phyloP scores from a whole-genome alignment of 495 filamentous ascomycete genomes.

The Hyaloscypha hepaticicola region DNA sequence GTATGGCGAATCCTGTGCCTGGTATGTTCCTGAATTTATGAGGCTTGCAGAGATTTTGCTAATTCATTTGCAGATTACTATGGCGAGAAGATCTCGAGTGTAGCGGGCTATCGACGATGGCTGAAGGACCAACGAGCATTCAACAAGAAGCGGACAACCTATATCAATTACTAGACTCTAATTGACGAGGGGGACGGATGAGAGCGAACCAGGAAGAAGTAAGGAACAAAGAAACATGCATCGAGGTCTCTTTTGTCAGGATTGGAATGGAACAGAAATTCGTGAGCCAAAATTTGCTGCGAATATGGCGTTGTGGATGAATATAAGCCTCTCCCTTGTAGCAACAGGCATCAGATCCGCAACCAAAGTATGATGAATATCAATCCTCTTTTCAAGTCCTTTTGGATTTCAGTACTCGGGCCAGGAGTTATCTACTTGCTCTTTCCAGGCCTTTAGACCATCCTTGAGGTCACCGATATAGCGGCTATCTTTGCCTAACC shows the following conservation, averaged over 20 bases:
- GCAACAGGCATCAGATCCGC: slow-evolving; percentile 13
- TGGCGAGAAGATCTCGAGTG: slow-evolving; percentile 93
- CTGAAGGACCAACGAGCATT: slow-evolving; percentile 97
- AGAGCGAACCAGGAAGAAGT: not conserved
- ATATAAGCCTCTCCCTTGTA: slow-evolving; percentile 28
- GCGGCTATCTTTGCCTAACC: slow-evolving; percentile 55
- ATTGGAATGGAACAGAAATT: slow-evolving; percentile 9
- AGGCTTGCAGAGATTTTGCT: slow-evolving; percentile 18
- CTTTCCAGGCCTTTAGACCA: slow-evolving; percentile 81
- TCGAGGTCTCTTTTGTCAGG: slow-evolving; percentile 5
- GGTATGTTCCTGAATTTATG: slow-evolving; percentile 21
- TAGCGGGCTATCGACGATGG: slow-evolving; percentile 89
- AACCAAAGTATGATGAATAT: slow-evolving; percentile 14
- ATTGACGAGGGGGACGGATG: not conserved
- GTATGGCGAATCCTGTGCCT: slow-evolving; percentile 51
- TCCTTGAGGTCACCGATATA: slow-evolving; percentile 77
- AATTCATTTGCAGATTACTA: slow-evolving; percentile 56
- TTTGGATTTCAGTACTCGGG: slow-evolving; percentile 43
- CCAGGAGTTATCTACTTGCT: slow-evolving; percentile 69
- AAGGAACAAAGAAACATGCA: not conserved
- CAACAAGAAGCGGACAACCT: slow-evolving; percentile 81
- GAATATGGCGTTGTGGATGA: slow-evolving; percentile 14
- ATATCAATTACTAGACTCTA: slow-evolving; percentile 33
- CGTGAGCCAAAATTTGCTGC: slow-evolving; percentile 9
- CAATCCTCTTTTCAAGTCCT: slow-evolving; percentile 17